phyloP scores from a whole-genome alignment of 495 filamentous ascomycete species.

The Lasiosphaeria miniovina region DNA sequence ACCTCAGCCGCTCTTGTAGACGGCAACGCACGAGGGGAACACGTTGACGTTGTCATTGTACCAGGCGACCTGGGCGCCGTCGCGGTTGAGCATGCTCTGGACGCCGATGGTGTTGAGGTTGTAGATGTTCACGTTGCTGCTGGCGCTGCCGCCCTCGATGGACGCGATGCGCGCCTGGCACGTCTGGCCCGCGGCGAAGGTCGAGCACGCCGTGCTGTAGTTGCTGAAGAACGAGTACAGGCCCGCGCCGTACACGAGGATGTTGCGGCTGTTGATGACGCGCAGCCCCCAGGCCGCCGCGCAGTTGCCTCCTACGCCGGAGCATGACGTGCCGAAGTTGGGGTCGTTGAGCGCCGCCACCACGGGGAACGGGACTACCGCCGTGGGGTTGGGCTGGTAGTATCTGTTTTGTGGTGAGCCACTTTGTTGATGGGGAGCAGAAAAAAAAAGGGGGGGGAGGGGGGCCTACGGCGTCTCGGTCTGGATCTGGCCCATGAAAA shows the following conservation, averaged over 20 bases:
- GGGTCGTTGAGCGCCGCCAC: slow-evolving; percentile 54
- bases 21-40: slow-evolving; percentile 42
- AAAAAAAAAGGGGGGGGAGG: slow-evolving; percentile 33
- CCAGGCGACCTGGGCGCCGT: slow-evolving; percentile 38
- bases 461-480: slow-evolving; percentile 66
- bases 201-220: slow-evolving; percentile 46
- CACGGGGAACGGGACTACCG: slow-evolving; percentile 54
- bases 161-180: slow-evolving; percentile 55
- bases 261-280: slow-evolving; percentile 54
- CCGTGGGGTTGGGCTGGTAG: slow-evolving; percentile 64
- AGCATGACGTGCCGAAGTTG: slow-evolving; percentile 49
- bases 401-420: slow-evolving; percentile 19
- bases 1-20: slow-evolving; percentile 36
- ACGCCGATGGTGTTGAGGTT: slow-evolving; percentile 55
- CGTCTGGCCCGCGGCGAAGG: slow-evolving; percentile 42
- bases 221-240: slow-evolving; percentile 74
- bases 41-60: slow-evolving; percentile 47
- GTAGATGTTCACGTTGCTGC: slow-evolving; percentile 49
- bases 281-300: slow-evolving; percentile 64
- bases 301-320: slow-evolving; percentile 47
- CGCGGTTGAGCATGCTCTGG: slow-evolving; percentile 43
- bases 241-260: slow-evolving; percentile 68
- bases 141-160: slow-evolving; percentile 41
- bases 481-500: slow-evolving; percentile 75
- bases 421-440: not conserved